Evolutionary conservation across 495 filamentous ascomycete genomes (phyloP).

Genomic region (Patellaria atrata): DNA sequence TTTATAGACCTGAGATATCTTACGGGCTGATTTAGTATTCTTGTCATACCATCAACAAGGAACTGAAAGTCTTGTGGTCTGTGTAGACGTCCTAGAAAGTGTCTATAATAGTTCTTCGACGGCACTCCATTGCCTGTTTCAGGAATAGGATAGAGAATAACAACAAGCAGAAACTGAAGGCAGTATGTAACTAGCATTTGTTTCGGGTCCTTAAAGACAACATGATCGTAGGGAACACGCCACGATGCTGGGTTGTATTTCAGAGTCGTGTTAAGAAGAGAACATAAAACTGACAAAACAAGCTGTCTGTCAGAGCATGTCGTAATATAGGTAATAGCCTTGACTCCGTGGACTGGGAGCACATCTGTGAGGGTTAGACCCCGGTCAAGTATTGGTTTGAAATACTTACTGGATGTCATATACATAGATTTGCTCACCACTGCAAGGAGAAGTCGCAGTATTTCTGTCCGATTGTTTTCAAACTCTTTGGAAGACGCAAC

Average conservation of each 20-base stretch:
- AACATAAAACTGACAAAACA: constrained; percentile 79
- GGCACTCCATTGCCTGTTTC: constrained; percentile 46
- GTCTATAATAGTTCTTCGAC: constrained; percentile 82
- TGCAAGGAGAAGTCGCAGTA: constrained; percentile 73
- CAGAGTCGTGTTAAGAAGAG: constrained; percentile 88
- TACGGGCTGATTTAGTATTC: constrained; percentile 80
- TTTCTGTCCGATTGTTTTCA: constrained; percentile 84
- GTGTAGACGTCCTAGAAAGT: constrained; percentile 84
- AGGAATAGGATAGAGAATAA: constrained; percentile 82
- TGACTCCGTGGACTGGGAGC: constrained; percentile 72
- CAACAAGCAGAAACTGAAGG: constrained; percentile 75
- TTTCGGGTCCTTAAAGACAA: constrained; percentile 87
- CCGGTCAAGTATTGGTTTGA: no score
- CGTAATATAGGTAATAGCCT: constrained; percentile 76
- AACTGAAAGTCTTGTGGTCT: constrained; percentile 96
- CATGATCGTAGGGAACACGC: constrained; percentile 88
- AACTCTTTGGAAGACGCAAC: constrained; percentile 79
- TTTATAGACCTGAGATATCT: constrained; percentile 7
- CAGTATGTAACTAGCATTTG: constrained; percentile 85
- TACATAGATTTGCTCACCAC: constrained; percentile 87
- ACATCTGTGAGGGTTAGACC: constrained; percentile 32
- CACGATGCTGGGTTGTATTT: constrained; percentile 95
- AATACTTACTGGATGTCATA: constrained; percentile 53
- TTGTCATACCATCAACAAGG: constrained; percentile 87
- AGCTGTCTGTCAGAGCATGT: constrained; percentile 83